Evolutionary conservation across 2,329 filamentous ascomycete genomes (phyloP).

Genomic region (Leptographium galeiforme): DNA sequence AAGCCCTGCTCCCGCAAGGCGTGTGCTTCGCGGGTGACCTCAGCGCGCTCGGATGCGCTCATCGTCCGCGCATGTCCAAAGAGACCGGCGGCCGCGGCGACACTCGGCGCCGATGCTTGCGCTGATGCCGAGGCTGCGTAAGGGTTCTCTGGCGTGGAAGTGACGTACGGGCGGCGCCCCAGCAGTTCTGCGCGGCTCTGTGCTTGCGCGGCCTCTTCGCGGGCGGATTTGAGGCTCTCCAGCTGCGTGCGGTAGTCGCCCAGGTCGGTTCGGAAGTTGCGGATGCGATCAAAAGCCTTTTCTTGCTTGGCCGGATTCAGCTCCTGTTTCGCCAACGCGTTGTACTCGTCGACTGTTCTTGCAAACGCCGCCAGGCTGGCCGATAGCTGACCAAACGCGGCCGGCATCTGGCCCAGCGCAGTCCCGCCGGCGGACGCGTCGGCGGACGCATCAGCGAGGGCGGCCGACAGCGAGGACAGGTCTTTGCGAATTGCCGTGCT

Average conservation of each 20-base stretch:
- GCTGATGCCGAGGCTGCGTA: conserved; percentile 50
- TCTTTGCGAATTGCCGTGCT: conserved; percentile 69
- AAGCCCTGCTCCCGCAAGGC: conserved; percentile 84
- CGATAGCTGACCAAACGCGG: conserved; percentile 50
- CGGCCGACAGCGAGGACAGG: conserved; percentile 26
- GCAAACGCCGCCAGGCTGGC: conserved; percentile 60
- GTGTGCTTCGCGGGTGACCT: conserved; percentile 53
- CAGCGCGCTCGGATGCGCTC: conserved; percentile 22
- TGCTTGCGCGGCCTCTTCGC: conserved; percentile 58
- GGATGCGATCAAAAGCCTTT: conserved; percentile 74
- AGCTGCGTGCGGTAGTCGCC: conserved; percentile 67
- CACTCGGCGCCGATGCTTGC: conserved; percentile 2
- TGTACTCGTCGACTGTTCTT: conserved; percentile 87
- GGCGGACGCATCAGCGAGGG: conserved; percentile 23
- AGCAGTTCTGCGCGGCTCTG: conserved; percentile 68
- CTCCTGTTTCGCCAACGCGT: conserved; percentile 71
- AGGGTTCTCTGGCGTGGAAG: conserved; percentile 74
- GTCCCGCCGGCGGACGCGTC: conserved; percentile 18
- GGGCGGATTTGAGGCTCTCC: conserved; percentile 60
- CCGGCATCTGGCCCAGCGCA: conserved; percentile 21
- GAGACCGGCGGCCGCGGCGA: conserved; percentile 12
- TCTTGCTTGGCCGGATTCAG: conserved; percentile 83
- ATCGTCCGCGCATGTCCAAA: conserved; percentile 26
- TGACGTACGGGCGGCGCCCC: conserved; percentile 72
- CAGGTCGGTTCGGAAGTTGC: conserved; percentile 74